Evolutionary conservation across 2,329 filamentous ascomycete genomes (phyloP).

Genomic region (Botrytis fabae): DNA sequence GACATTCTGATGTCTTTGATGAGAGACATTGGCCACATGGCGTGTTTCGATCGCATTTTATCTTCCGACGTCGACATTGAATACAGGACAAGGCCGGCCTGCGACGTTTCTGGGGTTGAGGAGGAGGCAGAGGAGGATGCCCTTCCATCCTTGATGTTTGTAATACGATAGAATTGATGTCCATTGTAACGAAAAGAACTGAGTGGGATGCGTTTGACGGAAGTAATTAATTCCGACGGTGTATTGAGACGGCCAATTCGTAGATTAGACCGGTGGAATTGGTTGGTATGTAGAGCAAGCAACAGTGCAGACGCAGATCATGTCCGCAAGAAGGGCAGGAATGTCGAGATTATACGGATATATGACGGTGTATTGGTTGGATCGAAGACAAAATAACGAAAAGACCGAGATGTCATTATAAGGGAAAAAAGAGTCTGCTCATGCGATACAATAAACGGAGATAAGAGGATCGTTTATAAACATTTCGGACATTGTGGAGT

Average conservation of each 20-base stretch:
- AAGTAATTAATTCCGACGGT: neutral
- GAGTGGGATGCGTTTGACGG: neutral
- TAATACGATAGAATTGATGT: constrained; percentile 20
- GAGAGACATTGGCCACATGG: constrained; percentile 23
- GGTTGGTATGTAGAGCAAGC: neutral
- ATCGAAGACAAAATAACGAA: neutral
- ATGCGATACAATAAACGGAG: neutral
- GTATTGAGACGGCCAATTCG: neutral
- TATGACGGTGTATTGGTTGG: constrained; percentile 7
- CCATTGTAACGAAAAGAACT: neutral
- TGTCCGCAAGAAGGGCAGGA: neutral
- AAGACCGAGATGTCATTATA: constrained; percentile 14
- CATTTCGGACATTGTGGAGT: constrained; percentile 7
- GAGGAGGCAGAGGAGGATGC: constrained; percentile 6
- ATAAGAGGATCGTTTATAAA: constrained; percentile 10
- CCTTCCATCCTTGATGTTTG: neutral
- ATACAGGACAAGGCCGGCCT: constrained; percentile 45
- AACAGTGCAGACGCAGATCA: neutral
- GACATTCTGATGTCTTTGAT: constrained; percentile 17
- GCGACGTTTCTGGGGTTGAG: constrained; percentile 34
- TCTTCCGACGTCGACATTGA: constrained; percentile 43
- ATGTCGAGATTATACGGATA: neutral
- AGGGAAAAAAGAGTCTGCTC: neutral
- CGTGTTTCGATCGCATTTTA: constrained; percentile 24
- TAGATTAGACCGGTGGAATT: neutral